phyloP scores from a whole-genome alignment of 2,329 filamentous ascomycete species.

The Parascedosporium putredinis region DNA sequence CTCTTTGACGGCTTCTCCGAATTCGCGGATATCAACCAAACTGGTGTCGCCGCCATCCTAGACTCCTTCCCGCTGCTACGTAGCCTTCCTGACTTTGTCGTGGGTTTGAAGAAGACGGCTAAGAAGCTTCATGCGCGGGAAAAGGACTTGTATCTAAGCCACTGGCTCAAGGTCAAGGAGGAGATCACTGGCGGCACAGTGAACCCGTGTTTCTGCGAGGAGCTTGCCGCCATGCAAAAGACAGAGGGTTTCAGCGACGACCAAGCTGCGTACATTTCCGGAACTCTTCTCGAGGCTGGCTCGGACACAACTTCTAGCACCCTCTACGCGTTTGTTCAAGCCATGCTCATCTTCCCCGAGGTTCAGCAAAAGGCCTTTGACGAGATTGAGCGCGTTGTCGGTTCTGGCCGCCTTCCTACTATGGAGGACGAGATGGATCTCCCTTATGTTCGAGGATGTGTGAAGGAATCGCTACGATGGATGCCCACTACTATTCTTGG shows the following conservation, averaged over 20 bases:
- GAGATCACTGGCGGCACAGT: constrained; percentile 9
- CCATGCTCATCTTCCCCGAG: constrained; percentile 31
- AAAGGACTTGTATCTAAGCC: constrained; percentile 10
- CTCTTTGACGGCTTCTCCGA: constrained; percentile 31
- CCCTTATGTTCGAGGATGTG: constrained; percentile 32
- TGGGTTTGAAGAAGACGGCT: constrained; percentile 17
- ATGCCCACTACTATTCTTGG: constrained; percentile 27
- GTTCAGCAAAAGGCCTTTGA: constrained; percentile 29
- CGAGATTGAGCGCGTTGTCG: constrained; percentile 33
- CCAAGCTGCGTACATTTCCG: constrained; percentile 13
- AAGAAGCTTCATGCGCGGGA: constrained; percentile 21
- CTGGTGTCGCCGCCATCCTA: constrained; percentile 29
- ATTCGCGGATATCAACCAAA: constrained; percentile 30
- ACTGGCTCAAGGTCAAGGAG: constrained; percentile 12
- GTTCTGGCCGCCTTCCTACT: constrained; percentile 28
- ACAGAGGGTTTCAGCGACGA: constrained; percentile 13
- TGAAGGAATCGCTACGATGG: constrained; percentile 37
- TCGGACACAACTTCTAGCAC: constrained; percentile 15
- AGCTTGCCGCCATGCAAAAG: constrained; percentile 12
- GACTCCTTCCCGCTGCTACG: constrained; percentile 34
- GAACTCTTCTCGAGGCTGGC: constrained; percentile 13
- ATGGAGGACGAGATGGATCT: constrained; percentile 31
- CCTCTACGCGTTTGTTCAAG: constrained; percentile 31
- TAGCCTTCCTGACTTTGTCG: constrained; percentile 9
- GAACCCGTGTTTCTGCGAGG: constrained; percentile 15